Percentiles rank a stretch among this genome's conserved stretches.
These are phyloP conservation scores for Fallopia convolvulus DNA, from an alignment of 148 eudicot genomes.

Conservation along the genomic window DNA sequence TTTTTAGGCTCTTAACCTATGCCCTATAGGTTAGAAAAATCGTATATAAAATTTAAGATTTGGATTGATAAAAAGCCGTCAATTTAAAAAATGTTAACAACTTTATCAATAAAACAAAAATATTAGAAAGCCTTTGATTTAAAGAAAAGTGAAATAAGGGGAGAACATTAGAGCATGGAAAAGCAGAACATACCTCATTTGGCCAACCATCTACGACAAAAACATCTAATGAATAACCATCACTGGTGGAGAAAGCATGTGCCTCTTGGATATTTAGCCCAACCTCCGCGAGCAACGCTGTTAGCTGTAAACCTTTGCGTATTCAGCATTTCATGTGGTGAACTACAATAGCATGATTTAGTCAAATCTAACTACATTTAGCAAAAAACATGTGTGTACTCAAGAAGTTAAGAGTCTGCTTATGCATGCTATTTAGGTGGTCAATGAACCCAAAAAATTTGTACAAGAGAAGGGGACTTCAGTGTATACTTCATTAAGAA, in stretches of 20 bases:
- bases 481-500: not conserved
- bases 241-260: slow-evolving; percentile 68
- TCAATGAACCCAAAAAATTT: not conserved
- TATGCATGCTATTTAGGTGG: not conserved
- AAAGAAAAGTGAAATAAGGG: not conserved
- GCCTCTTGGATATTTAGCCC: slow-evolving; percentile 86
- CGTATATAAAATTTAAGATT: not conserved
- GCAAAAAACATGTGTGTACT: not conserved
- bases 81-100: not conserved
- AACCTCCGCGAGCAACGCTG: slow-evolving; percentile 57
- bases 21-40: no score
- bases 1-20: no score
- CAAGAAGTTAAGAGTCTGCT: not conserved
- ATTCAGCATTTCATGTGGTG: slow-evolving; percentile 11
- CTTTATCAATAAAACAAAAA: not conserved
- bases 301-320: slow-evolving; percentile 42
- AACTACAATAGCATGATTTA: not conserved
- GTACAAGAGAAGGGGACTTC: not conserved
- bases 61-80: not conserved
- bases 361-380: not conserved
- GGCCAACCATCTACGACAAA: slow-evolving; percentile 91
- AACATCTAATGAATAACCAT: slow-evolving; percentile 74
- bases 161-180: not conserved
- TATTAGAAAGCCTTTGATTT: not conserved
- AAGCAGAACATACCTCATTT: slow-evolving; percentile 38